These are phyloP conservation scores for Bryoerythrophyllum caledonicum DNA, from an alignment of 225 moss, liverwort and hornwort genomes.

Conservation along the genomic window DNA sequence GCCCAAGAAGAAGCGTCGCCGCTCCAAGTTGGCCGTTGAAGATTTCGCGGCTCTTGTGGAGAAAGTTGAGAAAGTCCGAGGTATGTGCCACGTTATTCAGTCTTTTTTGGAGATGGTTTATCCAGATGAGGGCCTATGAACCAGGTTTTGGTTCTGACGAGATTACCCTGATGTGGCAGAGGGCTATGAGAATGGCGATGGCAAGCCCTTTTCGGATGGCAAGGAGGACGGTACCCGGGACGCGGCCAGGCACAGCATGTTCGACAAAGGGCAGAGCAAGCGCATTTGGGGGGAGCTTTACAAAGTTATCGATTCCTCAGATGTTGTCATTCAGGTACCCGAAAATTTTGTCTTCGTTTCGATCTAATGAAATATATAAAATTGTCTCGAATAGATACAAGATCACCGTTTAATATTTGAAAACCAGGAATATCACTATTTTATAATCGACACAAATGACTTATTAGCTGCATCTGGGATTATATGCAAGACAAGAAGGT, in stretches of 20 bases:
- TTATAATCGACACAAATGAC: no score
- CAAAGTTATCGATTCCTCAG: constrained; percentile 98
- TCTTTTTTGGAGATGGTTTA: no score
- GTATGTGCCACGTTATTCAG: constrained; percentile 23
- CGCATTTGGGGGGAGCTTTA: constrained; percentile 99
- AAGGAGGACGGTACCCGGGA: constrained; percentile 76
- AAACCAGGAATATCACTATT: no score
- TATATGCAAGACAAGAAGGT: background rate
- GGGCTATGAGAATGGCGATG: constrained; percentile 62
- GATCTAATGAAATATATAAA: no score
- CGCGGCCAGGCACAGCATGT: constrained; percentile 92
- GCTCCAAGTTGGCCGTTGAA: constrained; percentile 78
- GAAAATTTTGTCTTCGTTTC: no score
- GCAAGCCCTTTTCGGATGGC: constrained; percentile 43
- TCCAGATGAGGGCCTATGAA: no score
- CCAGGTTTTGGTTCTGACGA: constrained; percentile 6
- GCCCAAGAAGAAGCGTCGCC: constrained; percentile 86
- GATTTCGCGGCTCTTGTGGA: constrained; percentile 74
- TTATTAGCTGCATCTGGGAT: no score
- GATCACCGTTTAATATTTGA: no score
- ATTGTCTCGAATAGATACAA: no score
- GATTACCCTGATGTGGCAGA: constrained; percentile 40
- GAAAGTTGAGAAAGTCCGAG: constrained; percentile 80
- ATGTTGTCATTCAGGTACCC: constrained; percentile 98
- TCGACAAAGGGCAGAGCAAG: constrained; percentile 98